These are phyloP conservation scores for Mitragyna speciosa DNA, from an alignment of 257 asterid genomes.

Conservation along the genomic window DNA sequence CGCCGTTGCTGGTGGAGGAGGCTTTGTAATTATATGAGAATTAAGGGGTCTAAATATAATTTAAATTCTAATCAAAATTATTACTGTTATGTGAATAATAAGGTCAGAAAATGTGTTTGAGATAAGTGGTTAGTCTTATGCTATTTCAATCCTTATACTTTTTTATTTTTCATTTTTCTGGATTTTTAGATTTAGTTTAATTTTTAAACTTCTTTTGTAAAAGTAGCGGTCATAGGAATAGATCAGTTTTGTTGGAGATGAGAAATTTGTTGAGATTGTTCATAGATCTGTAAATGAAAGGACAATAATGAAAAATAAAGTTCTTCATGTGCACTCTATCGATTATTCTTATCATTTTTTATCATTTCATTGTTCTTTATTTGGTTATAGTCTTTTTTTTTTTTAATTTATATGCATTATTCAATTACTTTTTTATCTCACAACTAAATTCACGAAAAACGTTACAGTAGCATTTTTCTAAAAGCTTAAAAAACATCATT, in stretches of 20 bases:
- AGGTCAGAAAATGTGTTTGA: constrained; percentile 37
- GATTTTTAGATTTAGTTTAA: not conserved
- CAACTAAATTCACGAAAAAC: too few species aligned
- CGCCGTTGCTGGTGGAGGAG: constrained; percentile 71
- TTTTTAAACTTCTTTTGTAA: constrained; percentile 1
- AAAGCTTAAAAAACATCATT: too few species aligned
- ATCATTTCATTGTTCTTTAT: too few species aligned
- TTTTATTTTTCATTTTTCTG: not conserved
- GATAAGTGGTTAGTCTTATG: not conserved
- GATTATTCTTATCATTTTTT: not conserved
- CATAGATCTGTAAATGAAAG: constrained; percentile 19
- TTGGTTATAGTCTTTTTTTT: too few species aligned
- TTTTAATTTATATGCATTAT: too few species aligned
- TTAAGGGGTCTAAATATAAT: constrained; percentile 49
- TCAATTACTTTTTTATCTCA: too few species aligned
- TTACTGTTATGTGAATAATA: constrained; percentile 42
- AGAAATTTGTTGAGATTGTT: constrained; percentile 4
- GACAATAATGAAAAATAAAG: not conserved
- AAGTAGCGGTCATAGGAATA: constrained; percentile 17
- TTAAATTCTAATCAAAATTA: constrained; percentile 68
- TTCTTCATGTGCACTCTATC: not conserved
- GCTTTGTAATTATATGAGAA: constrained; percentile 51
- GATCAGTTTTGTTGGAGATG: constrained; percentile 35
- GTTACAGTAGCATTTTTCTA: too few species aligned
- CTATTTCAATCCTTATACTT: not conserved